Base-by-base conservation (phyloP, 225 moss, liverwort and hornwort genomes). In the Physcomitrium patens region DNA sequence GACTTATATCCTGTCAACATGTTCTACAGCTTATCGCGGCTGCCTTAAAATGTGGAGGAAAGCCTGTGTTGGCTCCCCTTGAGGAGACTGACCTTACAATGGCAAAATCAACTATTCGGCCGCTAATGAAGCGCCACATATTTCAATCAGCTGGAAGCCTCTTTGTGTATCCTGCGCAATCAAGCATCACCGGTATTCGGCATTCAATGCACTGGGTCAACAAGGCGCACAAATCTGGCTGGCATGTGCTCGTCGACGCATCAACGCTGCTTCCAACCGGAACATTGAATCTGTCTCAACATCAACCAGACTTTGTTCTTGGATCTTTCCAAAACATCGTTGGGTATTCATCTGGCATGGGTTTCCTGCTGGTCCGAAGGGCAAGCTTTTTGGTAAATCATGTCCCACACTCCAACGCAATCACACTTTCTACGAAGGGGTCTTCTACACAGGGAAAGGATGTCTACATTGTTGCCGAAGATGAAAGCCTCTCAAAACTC, bases 301-400 rank as follows among this genome's bases (percentile, higher is more conserved):
- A 86, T 51, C 88, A 81, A 16, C 94, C 94, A 1, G 90, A 94
- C 27, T 87, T 91, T 44, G 88, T 91, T 50, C 75, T 92, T n/a
- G 94, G 94, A 11, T 87, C 94, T 7, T 88, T 90, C 49, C 69
- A 80, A 52, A 90, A 87, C 65, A 76, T 94, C 14, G 77, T 92
- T 8, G 94, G 94, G 1, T 94, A 94, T 27, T 92, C 94, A 8
- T 72, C 92, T 1, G 85, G 90, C 12, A 82, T 94, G 76, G 88
- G 90, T 3, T 94, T 90, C 68, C 31, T 94, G 28, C 82, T 94
- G 10, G 85, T 92, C 45, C 82, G 73, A 10, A 83, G 86, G 63
- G 67, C 75, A 1, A 80, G 76, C 46, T 91, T 89, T 62, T 80
- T 68, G 24, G 64, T 82, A 16, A 80, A 73, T 24, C 66, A 60